A percentile compares a stretch with the other conserved stretches of the same genome.
These are phyloP conservation scores for Posidonia australis DNA, from an alignment of 106 monocot species.

Conservation along the genomic window DNA sequence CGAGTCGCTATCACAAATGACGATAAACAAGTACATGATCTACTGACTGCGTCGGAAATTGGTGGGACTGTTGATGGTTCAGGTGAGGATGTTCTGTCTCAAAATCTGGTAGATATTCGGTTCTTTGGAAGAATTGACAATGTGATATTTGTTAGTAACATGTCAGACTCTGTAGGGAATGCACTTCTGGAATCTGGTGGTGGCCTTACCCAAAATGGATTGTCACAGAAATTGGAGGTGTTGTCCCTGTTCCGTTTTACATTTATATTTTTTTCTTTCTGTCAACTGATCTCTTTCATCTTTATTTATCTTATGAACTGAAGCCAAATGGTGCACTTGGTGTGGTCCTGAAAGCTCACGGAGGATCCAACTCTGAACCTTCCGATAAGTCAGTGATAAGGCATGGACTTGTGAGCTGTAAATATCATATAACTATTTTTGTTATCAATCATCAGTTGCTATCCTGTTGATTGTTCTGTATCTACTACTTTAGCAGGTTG, in stretches of 20 bases:
- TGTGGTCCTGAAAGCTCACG: conserved; percentile 12
- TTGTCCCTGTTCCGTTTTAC: background rate
- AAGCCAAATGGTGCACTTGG: conserved; percentile 15
- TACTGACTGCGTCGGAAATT: background rate
- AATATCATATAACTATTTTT: background rate
- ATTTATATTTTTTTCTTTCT: background rate
- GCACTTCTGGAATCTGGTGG: conserved; percentile 5
- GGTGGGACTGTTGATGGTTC: background rate
- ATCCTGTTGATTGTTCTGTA: conserved; percentile 13
- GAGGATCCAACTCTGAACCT: conserved; percentile 13
- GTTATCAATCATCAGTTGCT: conserved; percentile 3
- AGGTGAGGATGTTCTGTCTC: background rate
- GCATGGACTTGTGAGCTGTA: conserved; percentile 16
- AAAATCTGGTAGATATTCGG: background rate
- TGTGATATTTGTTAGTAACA: background rate
- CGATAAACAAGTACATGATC: background rate
- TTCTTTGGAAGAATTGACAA: conserved; percentile 4
- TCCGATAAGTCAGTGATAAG: conserved; percentile 14
- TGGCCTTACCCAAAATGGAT: conserved; percentile 10
- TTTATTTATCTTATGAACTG: conserved; percentile 6
- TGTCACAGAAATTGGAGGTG: conserved; percentile 22
- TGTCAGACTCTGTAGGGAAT: background rate
- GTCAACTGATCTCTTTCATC: background rate
- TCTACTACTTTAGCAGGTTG: conserved; percentile 11
- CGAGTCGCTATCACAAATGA: background rate